phyloP scores from a whole-genome alignment of 495 filamentous ascomycete genomes.

The Trichodelitschia bisporula region DNA sequence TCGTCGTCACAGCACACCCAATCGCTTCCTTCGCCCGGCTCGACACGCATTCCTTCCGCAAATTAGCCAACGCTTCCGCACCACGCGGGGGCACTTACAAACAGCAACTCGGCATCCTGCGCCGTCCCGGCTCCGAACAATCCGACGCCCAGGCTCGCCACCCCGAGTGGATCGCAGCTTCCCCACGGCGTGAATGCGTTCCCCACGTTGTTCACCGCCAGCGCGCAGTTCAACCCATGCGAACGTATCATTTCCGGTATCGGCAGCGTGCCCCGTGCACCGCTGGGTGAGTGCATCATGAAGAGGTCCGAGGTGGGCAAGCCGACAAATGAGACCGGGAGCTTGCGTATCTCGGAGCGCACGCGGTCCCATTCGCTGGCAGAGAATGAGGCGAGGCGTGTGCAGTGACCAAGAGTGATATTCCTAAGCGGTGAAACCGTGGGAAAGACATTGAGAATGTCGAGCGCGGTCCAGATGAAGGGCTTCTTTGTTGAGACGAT shows the following conservation, averaged over 20 bases:
- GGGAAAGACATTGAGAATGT: constrained; percentile 19
- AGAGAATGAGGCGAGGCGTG: constrained; percentile 32
- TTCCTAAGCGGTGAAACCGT: constrained; percentile 26
- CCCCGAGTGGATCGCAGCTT: constrained; percentile 37
- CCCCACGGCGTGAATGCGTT: constrained; percentile 60
- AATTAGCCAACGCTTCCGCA: background rate
- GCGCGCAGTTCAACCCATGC: constrained; percentile 30
- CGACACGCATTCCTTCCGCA: constrained; percentile 24
- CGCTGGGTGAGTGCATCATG: constrained; percentile 31
- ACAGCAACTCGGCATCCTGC: constrained; percentile 30
- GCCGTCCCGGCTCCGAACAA: constrained; percentile 42
- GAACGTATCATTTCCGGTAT: constrained; percentile 36
- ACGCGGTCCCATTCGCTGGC: constrained; percentile 25
- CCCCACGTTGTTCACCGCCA: constrained; percentile 55
- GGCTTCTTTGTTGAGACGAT: constrained; percentile 23
- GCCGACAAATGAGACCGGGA: constrained; percentile 45
- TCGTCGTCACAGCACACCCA: constrained; percentile 10
- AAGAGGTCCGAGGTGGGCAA: constrained; percentile 51
- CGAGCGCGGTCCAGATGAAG: constrained; percentile 27
- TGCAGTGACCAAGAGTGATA: constrained; percentile 46
- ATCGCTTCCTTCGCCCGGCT: constrained; percentile 27
- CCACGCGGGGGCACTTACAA: constrained; percentile 17
- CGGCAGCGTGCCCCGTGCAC: constrained; percentile 28
- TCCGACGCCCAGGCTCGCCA: constrained; percentile 39
- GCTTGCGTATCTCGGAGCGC: constrained; percentile 19